Conservation (phyloP, 768 basidiomycete species). For the Suillus clintonianus region DNA sequence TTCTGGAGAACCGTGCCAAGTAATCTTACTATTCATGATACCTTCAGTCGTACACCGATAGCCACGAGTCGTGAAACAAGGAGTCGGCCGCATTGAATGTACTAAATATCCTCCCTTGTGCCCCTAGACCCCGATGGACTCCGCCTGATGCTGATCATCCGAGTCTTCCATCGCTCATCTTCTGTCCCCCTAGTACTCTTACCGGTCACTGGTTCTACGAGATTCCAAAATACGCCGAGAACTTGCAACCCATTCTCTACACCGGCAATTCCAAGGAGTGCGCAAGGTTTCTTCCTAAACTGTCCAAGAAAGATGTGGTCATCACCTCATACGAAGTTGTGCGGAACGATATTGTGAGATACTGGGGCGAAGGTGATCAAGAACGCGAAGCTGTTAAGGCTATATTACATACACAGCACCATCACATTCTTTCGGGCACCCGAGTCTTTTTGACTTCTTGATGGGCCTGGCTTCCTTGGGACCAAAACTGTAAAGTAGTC, state of each 20-base stretch:
- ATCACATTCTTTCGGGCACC: slow-evolving; percentile 93
- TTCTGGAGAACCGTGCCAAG: background rate
- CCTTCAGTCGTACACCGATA: background rate
- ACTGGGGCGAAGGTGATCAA: slow-evolving; percentile 99
- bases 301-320: slow-evolving; percentile 82
- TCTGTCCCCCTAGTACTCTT: slow-evolving; percentile 96
- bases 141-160: slow-evolving; percentile 77
- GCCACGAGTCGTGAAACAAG: too few species aligned
- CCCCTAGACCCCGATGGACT: too few species aligned
- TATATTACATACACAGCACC: slow-evolving; percentile 87
- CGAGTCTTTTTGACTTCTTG: slow-evolving; percentile 98
- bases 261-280: slow-evolving; percentile 87
- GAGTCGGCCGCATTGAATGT: too few species aligned
- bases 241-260: slow-evolving; percentile 83
- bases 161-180: slow-evolving; percentile 93
- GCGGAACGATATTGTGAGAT: slow-evolving; percentile 87
- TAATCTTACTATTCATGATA: background rate
- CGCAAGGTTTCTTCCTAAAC: slow-evolving; percentile 58
- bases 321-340: slow-evolving; percentile 98
- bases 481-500: too few species aligned
- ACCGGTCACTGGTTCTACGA: slow-evolving; percentile 99
- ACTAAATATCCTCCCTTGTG: too few species aligned
- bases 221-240: slow-evolving; percentile 87
- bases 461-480: slow-evolving; percentile 99
- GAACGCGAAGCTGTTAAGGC: slow-evolving; percentile 95